Conservation (phyloP, 306 rosid genomes). For the Vicia sativa region DNA sequence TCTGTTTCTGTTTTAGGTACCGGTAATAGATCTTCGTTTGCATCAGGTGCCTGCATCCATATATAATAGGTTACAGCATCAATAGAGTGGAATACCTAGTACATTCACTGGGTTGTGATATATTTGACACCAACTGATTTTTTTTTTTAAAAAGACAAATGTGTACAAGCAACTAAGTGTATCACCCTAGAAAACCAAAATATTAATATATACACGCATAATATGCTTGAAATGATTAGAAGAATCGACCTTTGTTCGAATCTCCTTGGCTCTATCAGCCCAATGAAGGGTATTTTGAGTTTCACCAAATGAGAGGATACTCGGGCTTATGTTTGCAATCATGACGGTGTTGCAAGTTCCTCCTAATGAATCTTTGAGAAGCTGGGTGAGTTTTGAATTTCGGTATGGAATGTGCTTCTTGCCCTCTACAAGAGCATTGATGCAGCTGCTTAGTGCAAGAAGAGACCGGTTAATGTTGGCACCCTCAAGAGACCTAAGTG, state of each 20-base stretch:
- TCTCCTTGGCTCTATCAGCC: conserved; percentile 96
- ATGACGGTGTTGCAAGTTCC: conserved; percentile 87
- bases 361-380: conserved; percentile 89
- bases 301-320: conserved; percentile 82
- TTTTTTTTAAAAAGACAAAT: background rate
- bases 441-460: conserved; percentile 88
- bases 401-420: conserved; percentile 91
- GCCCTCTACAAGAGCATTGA: conserved; percentile 90
- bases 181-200: conserved; percentile 3
- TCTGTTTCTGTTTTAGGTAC: conserved; percentile 65
- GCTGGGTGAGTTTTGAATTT: conserved; percentile 92
- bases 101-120: background rate
- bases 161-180: background rate
- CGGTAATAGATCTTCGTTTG: conserved; percentile 52
- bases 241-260: conserved; percentile 74
- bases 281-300: conserved; percentile 92
- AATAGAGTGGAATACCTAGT: background rate
- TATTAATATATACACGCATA: background rate
- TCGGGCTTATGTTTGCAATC: conserved; percentile 96
- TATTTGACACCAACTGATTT: conserved; percentile 9
- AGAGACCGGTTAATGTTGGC: conserved; percentile 93
- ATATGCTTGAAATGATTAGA: conserved; percentile 26
- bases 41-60: conserved; percentile 57
- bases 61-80: conserved; percentile 10
- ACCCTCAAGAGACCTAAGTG: conserved; percentile 88